A percentile compares a stretch with the other conserved stretches of the same genome.
phyloP scores from a whole-genome alignment of 1,139 yeast species.

The Geotrichum fermentans region DNA sequence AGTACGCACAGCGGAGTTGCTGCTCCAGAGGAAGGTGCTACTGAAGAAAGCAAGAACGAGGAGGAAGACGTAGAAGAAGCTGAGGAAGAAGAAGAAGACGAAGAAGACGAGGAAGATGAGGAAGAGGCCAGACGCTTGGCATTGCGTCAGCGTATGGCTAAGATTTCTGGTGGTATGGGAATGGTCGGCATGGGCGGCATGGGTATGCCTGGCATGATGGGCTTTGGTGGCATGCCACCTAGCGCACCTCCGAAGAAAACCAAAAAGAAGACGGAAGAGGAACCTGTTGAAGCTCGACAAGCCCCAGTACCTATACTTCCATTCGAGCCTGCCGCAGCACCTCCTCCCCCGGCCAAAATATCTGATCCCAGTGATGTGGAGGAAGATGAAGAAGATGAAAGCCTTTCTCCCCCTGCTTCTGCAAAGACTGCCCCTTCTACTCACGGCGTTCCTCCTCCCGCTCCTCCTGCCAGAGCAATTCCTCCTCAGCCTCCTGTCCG shows the following conservation, averaged over 20 bases:
- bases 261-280: slow-evolving; percentile 28
- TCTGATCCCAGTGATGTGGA: slow-evolving; percentile 12
- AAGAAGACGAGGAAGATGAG: slow-evolving; percentile 53
- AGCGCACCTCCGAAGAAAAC: slow-evolving; percentile 21
- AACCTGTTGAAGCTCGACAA: slow-evolving; percentile 18
- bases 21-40: background rate
- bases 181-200: slow-evolving; percentile 48
- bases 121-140: slow-evolving; percentile 78
- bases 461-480: slow-evolving; percentile 7
- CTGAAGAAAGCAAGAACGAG: background rate
- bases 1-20: background rate
- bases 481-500: slow-evolving; percentile 21
- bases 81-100: slow-evolving; percentile 42
- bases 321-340: slow-evolving; percentile 37
- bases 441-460: background rate
- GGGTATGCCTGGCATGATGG: slow-evolving; percentile 34
- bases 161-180: slow-evolving; percentile 88
- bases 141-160: slow-evolving; percentile 92
- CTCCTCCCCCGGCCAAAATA: slow-evolving; percentile 3
- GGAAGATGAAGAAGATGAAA: slow-evolving; percentile 10
- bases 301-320: slow-evolving; percentile 51
- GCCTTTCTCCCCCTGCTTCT: background rate
- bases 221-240: slow-evolving; percentile 26
- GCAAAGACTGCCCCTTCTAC: slow-evolving; percentile 15
- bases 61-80: slow-evolving; percentile 30